A percentile compares a stretch with the other conserved stretches of the same genome.
Conservation (phyloP, 78 protist genomes). For the Pigoraptor vietnamica region DNA sequence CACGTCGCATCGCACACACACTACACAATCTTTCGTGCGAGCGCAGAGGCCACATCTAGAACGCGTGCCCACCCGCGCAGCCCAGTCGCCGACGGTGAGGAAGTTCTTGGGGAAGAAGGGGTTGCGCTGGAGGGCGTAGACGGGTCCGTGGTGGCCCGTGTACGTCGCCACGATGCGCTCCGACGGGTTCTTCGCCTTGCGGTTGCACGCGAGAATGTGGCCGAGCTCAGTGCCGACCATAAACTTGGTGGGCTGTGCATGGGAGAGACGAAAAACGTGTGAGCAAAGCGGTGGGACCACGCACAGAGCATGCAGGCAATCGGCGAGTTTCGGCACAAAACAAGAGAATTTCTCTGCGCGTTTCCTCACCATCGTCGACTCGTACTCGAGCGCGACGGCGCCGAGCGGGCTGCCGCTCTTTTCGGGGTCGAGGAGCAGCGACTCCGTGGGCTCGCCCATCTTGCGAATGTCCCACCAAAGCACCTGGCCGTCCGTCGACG, state of each 20-base stretch:
- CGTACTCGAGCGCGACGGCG: slow-evolving; percentile 44
- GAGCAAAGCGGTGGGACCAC: background rate
- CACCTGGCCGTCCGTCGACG: slow-evolving; percentile 63
- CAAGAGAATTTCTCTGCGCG: no score
- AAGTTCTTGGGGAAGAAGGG: slow-evolving; percentile 62
- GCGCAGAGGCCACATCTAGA: no score
- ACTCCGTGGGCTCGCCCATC: slow-evolving; percentile 49
- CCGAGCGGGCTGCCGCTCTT: slow-evolving; percentile 19
- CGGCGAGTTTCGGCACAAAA: no score
- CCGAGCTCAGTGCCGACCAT: slow-evolving; percentile 85
- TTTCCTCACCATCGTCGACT: slow-evolving; percentile 13
- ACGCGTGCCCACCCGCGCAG: slow-evolving; percentile 39
- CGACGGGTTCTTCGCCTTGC: slow-evolving; percentile 40
- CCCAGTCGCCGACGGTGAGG: slow-evolving; percentile 84
- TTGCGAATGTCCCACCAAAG: slow-evolving; percentile 76
- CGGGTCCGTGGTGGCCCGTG: slow-evolving; percentile 81
- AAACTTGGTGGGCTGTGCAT: slow-evolving; percentile 54
- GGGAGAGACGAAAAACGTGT: background rate
- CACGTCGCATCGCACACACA: no score
- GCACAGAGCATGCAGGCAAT: no score
- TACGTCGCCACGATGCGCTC: slow-evolving; percentile 30
- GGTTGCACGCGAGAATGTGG: slow-evolving; percentile 33
- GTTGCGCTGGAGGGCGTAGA: slow-evolving; percentile 63
- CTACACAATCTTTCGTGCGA: no score
- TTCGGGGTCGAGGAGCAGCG: slow-evolving; percentile 24